Evolutionary conservation across 768 basidiomycete species (phyloP), one percentile per base, ranked within the genome.

Genomic region (Rhodotorula sphaerocarpa): DNA sequence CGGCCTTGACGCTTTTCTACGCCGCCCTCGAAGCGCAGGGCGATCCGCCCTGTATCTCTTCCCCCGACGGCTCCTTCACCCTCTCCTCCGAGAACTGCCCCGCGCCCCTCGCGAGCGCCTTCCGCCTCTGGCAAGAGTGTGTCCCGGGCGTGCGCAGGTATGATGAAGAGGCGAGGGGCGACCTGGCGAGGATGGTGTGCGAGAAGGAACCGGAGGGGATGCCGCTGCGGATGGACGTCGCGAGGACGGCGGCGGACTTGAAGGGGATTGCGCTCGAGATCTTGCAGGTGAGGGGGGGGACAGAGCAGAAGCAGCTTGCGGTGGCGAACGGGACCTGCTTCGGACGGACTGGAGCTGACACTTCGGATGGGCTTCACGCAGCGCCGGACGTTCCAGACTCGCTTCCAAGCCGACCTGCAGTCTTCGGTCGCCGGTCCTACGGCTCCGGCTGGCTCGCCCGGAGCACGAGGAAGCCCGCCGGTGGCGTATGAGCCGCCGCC

Each of bases 231-330:
- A 74, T 76, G 3, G 70, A 75, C 0, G 72, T 88, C 15, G 75
- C 78, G 5, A 83, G 84, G 0, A 82, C 89, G 50, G 82, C 89
- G 2, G 86, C 86, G 1, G 87, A 90, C 73, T 75, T 91, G n/a
- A 81, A 87, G 23, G 85, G 86, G 0, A 85, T 91, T 0, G 86
- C 87, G 0, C 88, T 91, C 51, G 89, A 90, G 71, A 89, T 91
- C 66, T 85, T 86, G 59, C 53, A 66, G 55, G 57, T 59, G 33
- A n/a, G 55, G 12, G 6, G n/a, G n/a, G n/a, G n/a, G n/a, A n/a
- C n/a, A n/a, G n/a, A n/a, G n/a, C n/a, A n/a, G n/a, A n/a, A n/a
- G n/a, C n/a, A n/a, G n/a, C n/a, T n/a, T n/a, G n/a, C n/a, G n/a
- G n/a, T n/a, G n/a, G n/a, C n/a, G n/a, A n/a, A n/a, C n/a, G n/a